Percentiles rank a stretch among this genome's conserved stretches.
Evolutionary conservation across 257 asterid species (phyloP).

Genomic region (Capsicum chinense): DNA sequence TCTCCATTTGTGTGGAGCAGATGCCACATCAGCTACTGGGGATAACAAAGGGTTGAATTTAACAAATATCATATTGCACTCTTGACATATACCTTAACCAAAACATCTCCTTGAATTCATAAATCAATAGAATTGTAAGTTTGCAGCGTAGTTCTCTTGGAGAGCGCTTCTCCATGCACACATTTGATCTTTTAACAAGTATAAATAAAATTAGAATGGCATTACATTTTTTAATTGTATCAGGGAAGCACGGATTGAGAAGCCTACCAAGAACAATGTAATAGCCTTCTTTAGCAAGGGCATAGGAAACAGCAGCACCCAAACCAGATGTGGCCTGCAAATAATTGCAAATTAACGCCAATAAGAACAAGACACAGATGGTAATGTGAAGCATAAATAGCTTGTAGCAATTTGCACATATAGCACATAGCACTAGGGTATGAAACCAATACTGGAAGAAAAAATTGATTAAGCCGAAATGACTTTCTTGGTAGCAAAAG

Average conservation of each 20-base stretch:
- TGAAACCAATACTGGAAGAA: background rate
- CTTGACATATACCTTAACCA: background rate
- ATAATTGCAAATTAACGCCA: slow-evolving; percentile 22
- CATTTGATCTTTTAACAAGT: background rate
- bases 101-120: background rate
- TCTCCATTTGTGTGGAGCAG: slow-evolving; percentile 5
- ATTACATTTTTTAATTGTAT: background rate
- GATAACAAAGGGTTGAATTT: background rate
- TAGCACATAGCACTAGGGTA: background rate
- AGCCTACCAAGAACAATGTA: slow-evolving; percentile 73
- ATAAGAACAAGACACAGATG: background rate
- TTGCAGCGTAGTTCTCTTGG: background rate
- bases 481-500: background rate
- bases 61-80: background rate
- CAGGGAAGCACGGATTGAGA: background rate
- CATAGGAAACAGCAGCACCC: slow-evolving; percentile 84
- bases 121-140: background rate
- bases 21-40: background rate
- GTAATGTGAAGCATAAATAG: background rate
- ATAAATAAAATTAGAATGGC: background rate
- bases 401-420: background rate
- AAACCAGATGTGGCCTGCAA: slow-evolving; percentile 90
- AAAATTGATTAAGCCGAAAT: background rate
- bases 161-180: background rate
- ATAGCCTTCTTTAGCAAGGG: slow-evolving; percentile 78